phyloP scores from a whole-genome alignment of 768 basidiomycete species.

The Phanerodontia chrysosporium region DNA sequence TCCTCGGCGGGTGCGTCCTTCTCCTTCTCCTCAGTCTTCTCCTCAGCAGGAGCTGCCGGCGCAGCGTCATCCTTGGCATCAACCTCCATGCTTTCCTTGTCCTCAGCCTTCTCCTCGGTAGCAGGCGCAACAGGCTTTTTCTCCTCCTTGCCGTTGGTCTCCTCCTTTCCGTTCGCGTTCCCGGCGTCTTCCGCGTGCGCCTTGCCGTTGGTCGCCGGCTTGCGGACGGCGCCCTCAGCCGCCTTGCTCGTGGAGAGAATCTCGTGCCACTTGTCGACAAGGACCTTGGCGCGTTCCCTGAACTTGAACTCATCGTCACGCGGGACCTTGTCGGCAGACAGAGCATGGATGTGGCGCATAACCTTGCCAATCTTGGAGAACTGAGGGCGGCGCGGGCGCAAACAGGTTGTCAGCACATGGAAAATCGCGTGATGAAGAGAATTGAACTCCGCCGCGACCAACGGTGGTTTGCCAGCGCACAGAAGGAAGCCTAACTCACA shows the following conservation, averaged over 20 bases:
- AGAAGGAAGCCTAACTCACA: constrained; percentile 33
- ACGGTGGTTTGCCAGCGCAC: constrained; percentile 28
- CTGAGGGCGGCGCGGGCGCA: constrained; percentile 29
- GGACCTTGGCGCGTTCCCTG: constrained; percentile 59
- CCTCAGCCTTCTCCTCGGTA: constrained; percentile 30
- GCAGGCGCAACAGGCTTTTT: constrained; percentile 3
- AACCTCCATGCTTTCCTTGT: constrained; percentile 8
- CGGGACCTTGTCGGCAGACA: constrained; percentile 53
- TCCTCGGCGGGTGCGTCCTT: constrained; percentile 16
- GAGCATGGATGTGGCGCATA: constrained; percentile 78
- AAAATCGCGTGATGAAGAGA: background rate
- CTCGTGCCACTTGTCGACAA: constrained; percentile 69
- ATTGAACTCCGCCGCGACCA: constrained; percentile 4
- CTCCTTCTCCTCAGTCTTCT: constrained; percentile 15
- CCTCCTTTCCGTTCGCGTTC: constrained; percentile 12
- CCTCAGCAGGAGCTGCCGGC: constrained; percentile 16
- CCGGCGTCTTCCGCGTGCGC: constrained; percentile 20
- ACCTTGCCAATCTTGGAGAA: constrained; percentile 84
- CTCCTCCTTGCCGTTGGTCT: constrained; percentile 16
- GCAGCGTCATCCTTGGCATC: constrained; percentile 15
- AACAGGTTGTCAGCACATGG: background rate
- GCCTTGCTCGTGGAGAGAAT: constrained; percentile 38
- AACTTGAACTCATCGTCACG: constrained; percentile 66
- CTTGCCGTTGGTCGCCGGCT: constrained; percentile 21
- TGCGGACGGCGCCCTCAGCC: constrained; percentile 18